Evolutionary conservation across 176 grass and related monocot species (phyloP).

Genomic region (Thinopyrum elongatum): DNA sequence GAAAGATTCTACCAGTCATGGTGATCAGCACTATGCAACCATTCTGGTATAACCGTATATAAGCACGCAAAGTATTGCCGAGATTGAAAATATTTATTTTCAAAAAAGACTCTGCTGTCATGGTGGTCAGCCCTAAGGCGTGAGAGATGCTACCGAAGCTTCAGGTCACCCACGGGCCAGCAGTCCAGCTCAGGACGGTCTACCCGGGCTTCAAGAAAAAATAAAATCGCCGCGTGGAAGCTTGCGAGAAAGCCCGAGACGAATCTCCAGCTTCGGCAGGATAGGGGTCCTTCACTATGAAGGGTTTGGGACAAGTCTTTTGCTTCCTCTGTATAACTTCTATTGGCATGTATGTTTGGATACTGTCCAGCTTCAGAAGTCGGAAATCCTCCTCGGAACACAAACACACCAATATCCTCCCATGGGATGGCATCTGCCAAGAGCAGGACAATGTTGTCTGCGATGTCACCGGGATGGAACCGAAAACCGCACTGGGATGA

Average conservation of each 20-base stretch:
- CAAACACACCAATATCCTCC: background rate
- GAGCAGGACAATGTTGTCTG: slow-evolving; percentile 72
- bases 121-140: background rate
- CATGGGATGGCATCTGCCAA: slow-evolving; percentile 71
- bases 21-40: too few species aligned
- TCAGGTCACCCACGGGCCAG: slow-evolving; percentile 56
- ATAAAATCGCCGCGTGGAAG: slow-evolving; percentile 40
- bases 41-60: too few species aligned
- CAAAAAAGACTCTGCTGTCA: background rate
- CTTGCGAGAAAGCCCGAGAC: slow-evolving; percentile 69
- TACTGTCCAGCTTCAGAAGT: slow-evolving; percentile 41
- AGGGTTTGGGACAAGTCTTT: slow-evolving; percentile 56
- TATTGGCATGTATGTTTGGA: slow-evolving; percentile 59
- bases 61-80: too few species aligned
- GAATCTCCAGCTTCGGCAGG: slow-evolving; percentile 70
- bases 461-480: slow-evolving; percentile 77
- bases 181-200: slow-evolving; percentile 10
- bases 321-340: slow-evolving; percentile 80
- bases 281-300: slow-evolving; percentile 50
- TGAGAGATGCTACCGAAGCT: slow-evolving; percentile 61
- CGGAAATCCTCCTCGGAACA: slow-evolving; percentile 48
- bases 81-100: background rate
- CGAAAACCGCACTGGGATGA: slow-evolving; percentile 33
- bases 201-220: background rate
- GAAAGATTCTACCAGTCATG: too few species aligned